Base-by-base conservation (phyloP, 176 grass and related monocot genomes). In the Eragrostis curvula region DNA sequence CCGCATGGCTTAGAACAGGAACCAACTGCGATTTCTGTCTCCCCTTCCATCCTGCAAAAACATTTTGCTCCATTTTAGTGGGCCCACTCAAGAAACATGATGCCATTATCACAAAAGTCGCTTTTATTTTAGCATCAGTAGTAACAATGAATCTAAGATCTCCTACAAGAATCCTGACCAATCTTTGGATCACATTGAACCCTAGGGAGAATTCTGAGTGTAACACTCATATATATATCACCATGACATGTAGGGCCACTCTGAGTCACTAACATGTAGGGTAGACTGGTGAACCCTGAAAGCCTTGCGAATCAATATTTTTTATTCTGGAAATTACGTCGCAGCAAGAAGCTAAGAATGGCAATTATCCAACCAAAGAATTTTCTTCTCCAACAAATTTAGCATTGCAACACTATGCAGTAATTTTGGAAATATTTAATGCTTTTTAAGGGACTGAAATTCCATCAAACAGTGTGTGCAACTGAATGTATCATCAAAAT, bases 21-120 rank as follows among this genome's bases (percentile, higher is more conserved):
- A 76, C 73, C 69, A 49, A 62, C 60, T n/a, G 44, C 73, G 2
- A 70, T 72, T 7, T 79, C 78, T 50, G 39, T 78, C 60, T 81
- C 93, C 57, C 48, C 59, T 64, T 90, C 93, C 87, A 92, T 94
- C 77, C 84, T 92, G 70, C n/a, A 69, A 73, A 83, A 79, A 7
- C 2, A 30, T 53, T 53, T 12, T 25, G 18, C 20, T 3, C n/a
- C 32, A 15, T 45, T 65, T 66, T 13, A 70, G 43, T 36, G 29
- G 32, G 18, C n/a, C 12, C 60, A 51, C 29, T 66, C 43, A 17
- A 17, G 27, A 43, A 79, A 39, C 15, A 46, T 10, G 27, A 84
- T 25, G 29, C n/a, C 27, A 59, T 12, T 48, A 3, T 36, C 23
- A 85, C 32, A 55, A 45, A 41, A 53, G 27, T 18, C 17, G 17